Conservation (phyloP, 768 basidiomycete species). For the Boletus subparvulus region DNA sequence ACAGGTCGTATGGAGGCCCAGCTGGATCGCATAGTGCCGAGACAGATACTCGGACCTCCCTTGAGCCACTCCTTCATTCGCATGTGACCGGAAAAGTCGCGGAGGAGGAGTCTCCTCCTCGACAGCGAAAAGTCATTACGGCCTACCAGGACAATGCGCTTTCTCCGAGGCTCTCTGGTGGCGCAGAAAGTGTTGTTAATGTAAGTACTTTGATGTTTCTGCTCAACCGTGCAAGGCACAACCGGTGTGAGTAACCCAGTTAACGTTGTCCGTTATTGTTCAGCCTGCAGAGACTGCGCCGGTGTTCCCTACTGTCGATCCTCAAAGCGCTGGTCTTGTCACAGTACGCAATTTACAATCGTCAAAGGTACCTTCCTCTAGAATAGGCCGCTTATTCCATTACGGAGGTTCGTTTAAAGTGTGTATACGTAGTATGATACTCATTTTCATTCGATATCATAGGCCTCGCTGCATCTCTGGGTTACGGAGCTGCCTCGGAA, state of each 20-base stretch:
- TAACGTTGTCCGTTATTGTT: not conserved
- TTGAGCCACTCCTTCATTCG: not conserved
- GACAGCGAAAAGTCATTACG: no score
- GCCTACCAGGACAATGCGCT: not conserved
- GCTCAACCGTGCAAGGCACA: not conserved
- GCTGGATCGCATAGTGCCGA: not conserved
- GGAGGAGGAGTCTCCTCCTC: not conserved
- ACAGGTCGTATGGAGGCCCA: not conserved
- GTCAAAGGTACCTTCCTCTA: conserved; percentile 88
- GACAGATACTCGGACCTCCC: not conserved
- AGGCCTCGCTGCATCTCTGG: conserved; percentile 90
- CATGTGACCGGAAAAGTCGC: not conserved
- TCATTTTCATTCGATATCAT: not conserved
- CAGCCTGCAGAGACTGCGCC: conserved; percentile 3
- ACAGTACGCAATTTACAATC: conserved; percentile 56
- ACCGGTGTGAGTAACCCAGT: not conserved
- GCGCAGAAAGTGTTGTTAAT: conserved; percentile 1
- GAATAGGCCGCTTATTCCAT: conserved; percentile 86
- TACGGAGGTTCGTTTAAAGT: conserved; percentile 69
- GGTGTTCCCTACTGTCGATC: not conserved
- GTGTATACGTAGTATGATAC: not conserved
- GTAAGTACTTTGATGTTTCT: conserved; percentile 4
- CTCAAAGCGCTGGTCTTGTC: not conserved
- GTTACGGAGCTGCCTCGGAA: conserved; percentile 89
- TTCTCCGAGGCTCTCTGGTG: not conserved